A percentile compares a stretch with the other conserved stretches of the same genome.
These are phyloP conservation scores for Phaeolepiota aurea DNA, from an alignment of 768 basidiomycete species.

Conservation along the genomic window DNA sequence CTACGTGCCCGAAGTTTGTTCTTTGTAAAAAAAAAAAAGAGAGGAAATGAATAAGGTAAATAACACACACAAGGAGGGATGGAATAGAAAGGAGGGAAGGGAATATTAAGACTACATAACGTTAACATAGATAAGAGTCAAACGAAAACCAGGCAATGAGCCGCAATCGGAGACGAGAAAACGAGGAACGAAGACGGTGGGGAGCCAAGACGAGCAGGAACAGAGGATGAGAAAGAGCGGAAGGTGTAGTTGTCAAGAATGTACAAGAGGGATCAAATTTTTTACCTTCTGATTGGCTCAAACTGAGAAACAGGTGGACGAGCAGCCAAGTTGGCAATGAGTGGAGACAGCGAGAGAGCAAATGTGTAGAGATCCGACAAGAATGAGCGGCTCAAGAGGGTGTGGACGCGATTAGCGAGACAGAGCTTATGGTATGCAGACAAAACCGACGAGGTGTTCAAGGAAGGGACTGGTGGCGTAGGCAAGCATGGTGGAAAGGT, in stretches of 20 bases:
- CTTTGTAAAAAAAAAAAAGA: too few species aligned
- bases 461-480: too few species aligned
- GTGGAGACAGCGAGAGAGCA: neutral
- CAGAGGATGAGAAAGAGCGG: neutral
- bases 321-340: too few species aligned
- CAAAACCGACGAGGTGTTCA: too few species aligned
- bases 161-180: too few species aligned
- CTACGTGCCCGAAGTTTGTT: too few species aligned
- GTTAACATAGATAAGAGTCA: neutral
- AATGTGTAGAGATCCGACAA: neutral
- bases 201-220: neutral
- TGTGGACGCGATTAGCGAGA: neutral
- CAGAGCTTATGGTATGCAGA: too few species aligned
- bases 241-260: neutral
- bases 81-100: neutral
- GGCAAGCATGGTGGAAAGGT: too few species aligned
- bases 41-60: neutral
- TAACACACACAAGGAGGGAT: slow-evolving; percentile 1
- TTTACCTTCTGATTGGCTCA: neutral
- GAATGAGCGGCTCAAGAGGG: neutral
- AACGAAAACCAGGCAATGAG: too few species aligned
- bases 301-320: neutral
- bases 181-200: too few species aligned
- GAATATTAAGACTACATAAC: neutral
- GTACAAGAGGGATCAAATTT: neutral